phyloP scores from a whole-genome alignment of 192 early-diverging fungal genomes.

The Diversispora epigaea region DNA sequence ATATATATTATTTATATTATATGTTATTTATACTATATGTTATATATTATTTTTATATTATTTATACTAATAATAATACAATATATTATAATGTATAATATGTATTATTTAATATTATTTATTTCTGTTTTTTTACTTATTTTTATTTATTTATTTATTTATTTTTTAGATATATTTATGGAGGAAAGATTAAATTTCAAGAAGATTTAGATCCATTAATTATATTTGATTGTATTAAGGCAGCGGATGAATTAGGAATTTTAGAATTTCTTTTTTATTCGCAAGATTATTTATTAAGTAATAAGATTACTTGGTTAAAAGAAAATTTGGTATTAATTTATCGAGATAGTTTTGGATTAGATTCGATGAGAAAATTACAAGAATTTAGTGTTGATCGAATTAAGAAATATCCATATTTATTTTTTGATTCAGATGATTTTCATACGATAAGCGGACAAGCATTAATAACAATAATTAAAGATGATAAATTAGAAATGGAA shows the following conservation, averaged over 20 bases:
- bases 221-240: slow-evolving; percentile 19
- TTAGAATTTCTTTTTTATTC: slow-evolving; percentile 6
- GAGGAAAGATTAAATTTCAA: neutral
- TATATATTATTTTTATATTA: too few species aligned
- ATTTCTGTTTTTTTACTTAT: neutral
- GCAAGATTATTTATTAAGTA: neutral
- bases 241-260: slow-evolving; percentile 14
- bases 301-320: slow-evolving; percentile 10
- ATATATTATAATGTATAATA: too few species aligned
- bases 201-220: neutral
- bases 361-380: slow-evolving; percentile 19
- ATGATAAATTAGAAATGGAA: slow-evolving; percentile 16
- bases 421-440: slow-evolving; percentile 13
- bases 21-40: neutral
- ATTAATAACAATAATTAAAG: neutral
- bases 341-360: neutral
- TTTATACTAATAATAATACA: too few species aligned
- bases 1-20: neutral
- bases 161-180: slow-evolving; percentile 13
- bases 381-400: slow-evolving; percentile 15
- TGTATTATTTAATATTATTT: too few species aligned
- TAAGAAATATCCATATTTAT: slow-evolving; percentile 8
- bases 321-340: slow-evolving; percentile 4
- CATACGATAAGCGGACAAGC: neutral
- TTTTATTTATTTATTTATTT: neutral